Evolutionary conservation across 805 yeast species (phyloP).

Genomic region (Wickerhamiella alocasiicola): DNA sequence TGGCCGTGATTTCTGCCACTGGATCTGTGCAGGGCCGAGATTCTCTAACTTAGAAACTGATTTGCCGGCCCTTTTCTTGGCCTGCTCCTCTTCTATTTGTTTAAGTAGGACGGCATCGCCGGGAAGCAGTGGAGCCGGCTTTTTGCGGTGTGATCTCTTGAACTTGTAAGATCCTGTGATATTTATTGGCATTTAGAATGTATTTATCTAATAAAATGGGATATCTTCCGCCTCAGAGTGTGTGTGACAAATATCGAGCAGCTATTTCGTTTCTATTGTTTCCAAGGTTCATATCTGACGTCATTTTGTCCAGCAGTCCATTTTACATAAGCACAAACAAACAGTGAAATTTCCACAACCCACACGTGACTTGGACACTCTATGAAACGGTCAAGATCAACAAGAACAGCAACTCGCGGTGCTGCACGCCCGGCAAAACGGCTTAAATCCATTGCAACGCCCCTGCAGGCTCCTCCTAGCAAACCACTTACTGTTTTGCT

Average conservation of each 20-base stretch:
- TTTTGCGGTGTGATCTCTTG: slow-evolving; percentile 8
- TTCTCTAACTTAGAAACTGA: slow-evolving; percentile 15
- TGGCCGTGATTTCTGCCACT: slow-evolving; percentile 15
- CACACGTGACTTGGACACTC: background rate
- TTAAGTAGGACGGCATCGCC: slow-evolving; percentile 18
- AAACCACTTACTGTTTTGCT: slow-evolving; percentile 58
- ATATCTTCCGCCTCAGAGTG: no score
- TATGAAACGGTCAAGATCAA: slow-evolving; percentile 8
- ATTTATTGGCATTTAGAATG: slow-evolving; percentile 10
- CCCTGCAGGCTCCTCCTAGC: slow-evolving; percentile 2
- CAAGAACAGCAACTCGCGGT: slow-evolving; percentile 4
- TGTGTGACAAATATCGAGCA: no score
- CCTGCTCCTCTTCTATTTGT: slow-evolving; percentile 21
- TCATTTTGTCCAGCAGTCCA: no score
- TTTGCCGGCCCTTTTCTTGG: slow-evolving; percentile 14
- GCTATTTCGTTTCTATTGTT: no score
- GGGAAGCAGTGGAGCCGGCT: slow-evolving; percentile 17
- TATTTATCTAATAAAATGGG: no score
- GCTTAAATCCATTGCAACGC: background rate
- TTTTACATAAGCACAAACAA: no score
- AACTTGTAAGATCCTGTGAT: slow-evolving; percentile 14
- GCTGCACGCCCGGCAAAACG: slow-evolving; percentile 1
- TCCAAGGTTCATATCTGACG: no score
- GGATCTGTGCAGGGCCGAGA: slow-evolving; percentile 15
- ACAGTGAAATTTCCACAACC: no score